Evolutionary conservation across 1,139 yeast species (phyloP).

Genomic region (Yarrowia galli): DNA sequence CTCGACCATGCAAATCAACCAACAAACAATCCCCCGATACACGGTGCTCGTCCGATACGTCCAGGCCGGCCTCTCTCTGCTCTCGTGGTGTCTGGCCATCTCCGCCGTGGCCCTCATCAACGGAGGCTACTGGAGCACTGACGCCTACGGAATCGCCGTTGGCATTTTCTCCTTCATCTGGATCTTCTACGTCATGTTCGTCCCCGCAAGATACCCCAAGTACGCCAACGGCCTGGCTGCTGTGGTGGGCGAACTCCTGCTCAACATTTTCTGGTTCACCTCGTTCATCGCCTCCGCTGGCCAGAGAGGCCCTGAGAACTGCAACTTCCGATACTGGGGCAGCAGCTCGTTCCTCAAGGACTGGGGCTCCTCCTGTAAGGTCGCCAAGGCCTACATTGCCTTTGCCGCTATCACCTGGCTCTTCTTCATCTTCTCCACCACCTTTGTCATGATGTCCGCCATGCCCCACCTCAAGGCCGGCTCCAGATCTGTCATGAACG

Average conservation of each 20-base stretch:
- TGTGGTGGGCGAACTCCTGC: constrained; percentile 14
- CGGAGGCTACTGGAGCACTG: constrained; percentile 9
- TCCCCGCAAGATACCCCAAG: constrained; percentile 28
- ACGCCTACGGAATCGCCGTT: constrained; percentile 21
- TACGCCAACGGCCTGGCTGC: constrained; percentile 17
- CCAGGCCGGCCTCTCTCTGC: constrained; percentile 26
- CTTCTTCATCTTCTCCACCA: constrained; percentile 25
- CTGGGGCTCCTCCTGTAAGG: constrained; percentile 21
- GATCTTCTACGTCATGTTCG: constrained; percentile 10
- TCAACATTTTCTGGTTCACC: constrained; percentile 36
- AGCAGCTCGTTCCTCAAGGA: background rate
- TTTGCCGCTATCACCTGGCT: constrained; percentile 39
- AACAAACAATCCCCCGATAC: constrained; percentile 16
- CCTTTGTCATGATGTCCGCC: constrained; percentile 5
- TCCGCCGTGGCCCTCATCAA: constrained; percentile 17
- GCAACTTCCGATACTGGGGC: background rate
- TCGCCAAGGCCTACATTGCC: constrained; percentile 39
- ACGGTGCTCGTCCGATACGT: constrained; percentile 21
- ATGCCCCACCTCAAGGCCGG: constrained; percentile 22
- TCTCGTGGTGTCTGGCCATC: constrained; percentile 33
- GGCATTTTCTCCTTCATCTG: constrained; percentile 18
- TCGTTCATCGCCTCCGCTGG: constrained; percentile 36
- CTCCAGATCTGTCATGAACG: background rate
- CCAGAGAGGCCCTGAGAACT: constrained; percentile 26
- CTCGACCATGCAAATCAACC: constrained; percentile 3